These are phyloP conservation scores for Rickenella mellea DNA, from an alignment of 768 basidiomycete species.

Conservation along the genomic window DNA sequence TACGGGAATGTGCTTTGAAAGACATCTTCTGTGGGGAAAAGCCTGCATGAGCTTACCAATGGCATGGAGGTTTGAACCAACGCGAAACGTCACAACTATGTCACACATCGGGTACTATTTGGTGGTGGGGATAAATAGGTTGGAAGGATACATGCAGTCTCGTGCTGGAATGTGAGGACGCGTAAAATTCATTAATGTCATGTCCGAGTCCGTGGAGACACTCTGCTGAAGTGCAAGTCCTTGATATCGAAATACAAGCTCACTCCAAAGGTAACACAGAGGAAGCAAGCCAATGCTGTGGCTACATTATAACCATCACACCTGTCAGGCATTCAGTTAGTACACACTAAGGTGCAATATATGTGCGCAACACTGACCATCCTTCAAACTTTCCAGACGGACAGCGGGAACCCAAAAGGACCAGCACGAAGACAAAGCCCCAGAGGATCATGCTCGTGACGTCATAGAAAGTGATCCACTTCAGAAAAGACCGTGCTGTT, in stretches of 20 bases:
- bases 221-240: slow-evolving; percentile 51
- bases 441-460: slow-evolving; percentile 38
- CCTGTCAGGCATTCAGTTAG: slow-evolving; percentile 27
- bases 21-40: too few relatives aligned
- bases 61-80: too few relatives aligned
- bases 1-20: too few relatives aligned
- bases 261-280: slow-evolving; percentile 44
- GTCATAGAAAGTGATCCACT: slow-evolving; percentile 45
- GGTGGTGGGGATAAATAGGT: too few relatives aligned
- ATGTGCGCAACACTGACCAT: slow-evolving; percentile 47
- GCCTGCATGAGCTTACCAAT: too few relatives aligned
- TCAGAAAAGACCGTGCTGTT: slow-evolving; percentile 40
- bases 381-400: slow-evolving; percentile 52
- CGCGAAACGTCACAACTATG: too few relatives aligned
- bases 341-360: background rate
- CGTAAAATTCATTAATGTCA: slow-evolving; percentile 9
- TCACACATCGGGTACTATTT: too few relatives aligned
- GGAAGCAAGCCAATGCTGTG: slow-evolving; percentile 49
- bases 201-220: slow-evolving; percentile 52
- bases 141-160: too few relatives aligned
- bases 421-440: slow-evolving; percentile 50
- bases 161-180: background rate
- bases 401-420: slow-evolving; percentile 53
- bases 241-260: slow-evolving; percentile 58
- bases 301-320: slow-evolving; percentile 66